Conservation (phyloP, 2,329 filamentous ascomycete species). For the Whalleya microplaca region DNA sequence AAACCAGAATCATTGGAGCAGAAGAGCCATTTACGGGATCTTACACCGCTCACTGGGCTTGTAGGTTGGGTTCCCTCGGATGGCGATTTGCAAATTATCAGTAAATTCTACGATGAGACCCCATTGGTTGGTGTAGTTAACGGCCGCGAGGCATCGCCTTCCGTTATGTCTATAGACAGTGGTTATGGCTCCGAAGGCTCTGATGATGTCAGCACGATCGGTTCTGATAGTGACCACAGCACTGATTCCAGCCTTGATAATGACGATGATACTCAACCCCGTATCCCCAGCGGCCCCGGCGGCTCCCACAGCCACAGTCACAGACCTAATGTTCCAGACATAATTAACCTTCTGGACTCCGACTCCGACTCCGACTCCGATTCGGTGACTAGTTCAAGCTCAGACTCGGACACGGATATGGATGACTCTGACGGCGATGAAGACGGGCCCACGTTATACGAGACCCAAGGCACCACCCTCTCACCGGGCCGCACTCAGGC, state of each 20-base stretch:
- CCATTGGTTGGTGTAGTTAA: neutral
- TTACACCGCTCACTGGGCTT: conserved; percentile 23
- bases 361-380: neutral
- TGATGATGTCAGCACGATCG: neutral
- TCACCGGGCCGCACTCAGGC: no score
- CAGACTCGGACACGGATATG: neutral
- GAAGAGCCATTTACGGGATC: conserved; percentile 29
- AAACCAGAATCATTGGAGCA: conserved; percentile 23
- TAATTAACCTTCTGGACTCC: neutral
- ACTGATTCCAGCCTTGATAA: conserved; percentile 1
- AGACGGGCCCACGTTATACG: neutral
- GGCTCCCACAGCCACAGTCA: no score
- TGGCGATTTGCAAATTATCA: conserved; percentile 23
- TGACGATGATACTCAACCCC: no score
- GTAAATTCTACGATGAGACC: conserved; percentile 28
- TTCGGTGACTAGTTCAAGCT: neutral
- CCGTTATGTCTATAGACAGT: neutral
- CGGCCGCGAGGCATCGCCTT: neutral
- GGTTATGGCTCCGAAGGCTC: neutral
- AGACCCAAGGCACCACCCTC: neutral
- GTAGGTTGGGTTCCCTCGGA: conserved; percentile 18
- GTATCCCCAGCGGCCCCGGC: no score
- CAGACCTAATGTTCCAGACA: neutral
- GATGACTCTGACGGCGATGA: neutral
- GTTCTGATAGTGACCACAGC: neutral